phyloP scores from a whole-genome alignment of 164 flowering plant genomes.

The Kingdonia uniflora region DNA sequence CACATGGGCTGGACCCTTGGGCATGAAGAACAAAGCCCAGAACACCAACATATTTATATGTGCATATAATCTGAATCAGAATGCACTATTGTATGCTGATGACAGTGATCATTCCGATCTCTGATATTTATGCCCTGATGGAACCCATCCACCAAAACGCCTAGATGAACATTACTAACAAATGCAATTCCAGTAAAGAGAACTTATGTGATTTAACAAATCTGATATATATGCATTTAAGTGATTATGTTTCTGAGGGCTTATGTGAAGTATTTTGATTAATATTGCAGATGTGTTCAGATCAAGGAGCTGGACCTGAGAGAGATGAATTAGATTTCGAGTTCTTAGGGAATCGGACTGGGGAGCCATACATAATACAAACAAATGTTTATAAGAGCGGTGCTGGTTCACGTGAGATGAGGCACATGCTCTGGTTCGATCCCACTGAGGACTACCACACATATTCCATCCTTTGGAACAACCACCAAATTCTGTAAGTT shows the following conservation, averaged over 20 bases:
- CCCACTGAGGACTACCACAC: slow-evolving; percentile 74
- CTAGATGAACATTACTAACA: too few relatives aligned
- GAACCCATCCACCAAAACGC: too few relatives aligned
- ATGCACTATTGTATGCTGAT: too few relatives aligned
- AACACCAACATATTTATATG: too few relatives aligned
- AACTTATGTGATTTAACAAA: too few relatives aligned
- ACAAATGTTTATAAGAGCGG: slow-evolving; percentile 83
- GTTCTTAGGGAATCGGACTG: slow-evolving; percentile 82
- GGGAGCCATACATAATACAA: slow-evolving; percentile 68
- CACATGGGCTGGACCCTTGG: too few relatives aligned
- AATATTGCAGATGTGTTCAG: slow-evolving; percentile 67
- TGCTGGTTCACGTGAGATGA: slow-evolving; percentile 72
- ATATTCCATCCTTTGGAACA: slow-evolving; percentile 72
- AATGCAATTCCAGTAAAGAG: too few relatives aligned
- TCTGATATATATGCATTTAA: too few relatives aligned
- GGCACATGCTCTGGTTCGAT: slow-evolving; percentile 83
- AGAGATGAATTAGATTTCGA: slow-evolving; percentile 90
- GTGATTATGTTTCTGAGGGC: neutral
- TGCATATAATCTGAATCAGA: too few relatives aligned
- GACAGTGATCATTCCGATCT: too few relatives aligned
- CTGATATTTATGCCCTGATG: too few relatives aligned
- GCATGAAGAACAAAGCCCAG: too few relatives aligned
- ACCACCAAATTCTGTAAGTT: slow-evolving; percentile 55
- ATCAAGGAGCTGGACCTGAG: slow-evolving; percentile 61
- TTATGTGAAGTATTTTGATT: neutral